Percentiles rank a stretch among this genome's conserved stretches.
Conservation (phyloP, 2,329 filamentous ascomycete genomes). For the Colletotrichum tropicicola region DNA sequence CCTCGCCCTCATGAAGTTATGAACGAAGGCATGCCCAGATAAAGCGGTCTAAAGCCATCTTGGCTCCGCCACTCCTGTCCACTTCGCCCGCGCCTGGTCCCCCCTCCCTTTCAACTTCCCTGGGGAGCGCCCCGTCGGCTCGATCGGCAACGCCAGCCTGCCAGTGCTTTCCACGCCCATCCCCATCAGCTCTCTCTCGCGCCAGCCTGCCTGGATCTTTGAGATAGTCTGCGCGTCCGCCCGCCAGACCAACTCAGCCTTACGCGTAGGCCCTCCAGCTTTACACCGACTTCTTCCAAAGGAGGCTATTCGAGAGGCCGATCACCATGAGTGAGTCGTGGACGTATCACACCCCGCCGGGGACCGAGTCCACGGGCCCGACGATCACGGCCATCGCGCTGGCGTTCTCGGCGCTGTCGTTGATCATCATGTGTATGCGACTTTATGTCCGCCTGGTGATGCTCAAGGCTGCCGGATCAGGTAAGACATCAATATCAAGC, state of each 20-base stretch:
- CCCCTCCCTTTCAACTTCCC: neutral
- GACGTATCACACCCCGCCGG: slow-evolving; percentile 45
- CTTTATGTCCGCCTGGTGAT: slow-evolving; percentile 45
- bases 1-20: slow-evolving; percentile 6
- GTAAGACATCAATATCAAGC: slow-evolving; percentile 33
- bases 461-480: slow-evolving; percentile 44
- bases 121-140: neutral
- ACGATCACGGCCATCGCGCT: slow-evolving; percentile 40
- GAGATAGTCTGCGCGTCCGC: neutral
- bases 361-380: slow-evolving; percentile 42
- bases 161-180: neutral
- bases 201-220: neutral
- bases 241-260: neutral
- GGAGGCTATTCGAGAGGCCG: neutral
- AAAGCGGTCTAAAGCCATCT: slow-evolving; percentile 7
- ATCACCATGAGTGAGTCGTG: slow-evolving; percentile 34
- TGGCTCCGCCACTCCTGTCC: slow-evolving; percentile 14
- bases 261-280: neutral
- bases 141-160: slow-evolving; percentile 7
- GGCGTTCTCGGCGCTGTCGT: slow-evolving; percentile 40
- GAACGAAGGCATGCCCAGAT: slow-evolving; percentile 10
- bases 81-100: slow-evolving; percentile 4
- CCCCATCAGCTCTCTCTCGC: neutral
- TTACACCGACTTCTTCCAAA: neutral
- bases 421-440: slow-evolving; percentile 41